Conservation (phyloP, 371 early-diverging fungal genomes). For the Pancytospora philotis region DNA sequence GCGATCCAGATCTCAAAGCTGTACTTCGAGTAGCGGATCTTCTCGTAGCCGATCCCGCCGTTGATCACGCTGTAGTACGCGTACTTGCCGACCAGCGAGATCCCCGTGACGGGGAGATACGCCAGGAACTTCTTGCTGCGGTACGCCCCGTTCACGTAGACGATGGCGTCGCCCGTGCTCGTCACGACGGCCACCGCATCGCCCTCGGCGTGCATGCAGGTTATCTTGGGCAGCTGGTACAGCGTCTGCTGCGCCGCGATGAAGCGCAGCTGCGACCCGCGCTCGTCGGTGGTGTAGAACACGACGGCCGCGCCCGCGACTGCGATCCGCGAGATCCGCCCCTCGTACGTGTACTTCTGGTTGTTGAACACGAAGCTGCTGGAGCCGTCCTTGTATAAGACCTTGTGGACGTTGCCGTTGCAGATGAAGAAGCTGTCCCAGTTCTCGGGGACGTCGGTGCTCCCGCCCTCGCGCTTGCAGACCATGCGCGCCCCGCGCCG, state of each 20-base stretch:
- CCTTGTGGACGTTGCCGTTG: slow-evolving; percentile 27
- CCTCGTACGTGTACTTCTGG: slow-evolving; percentile 28
- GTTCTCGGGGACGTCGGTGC: neutral
- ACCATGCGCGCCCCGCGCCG: slow-evolving; percentile 3
- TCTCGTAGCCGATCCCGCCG: slow-evolving; percentile 32
- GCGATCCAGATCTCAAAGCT: neutral
- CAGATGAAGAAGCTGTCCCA: slow-evolving; percentile 10
- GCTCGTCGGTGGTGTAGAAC: slow-evolving; percentile 18
- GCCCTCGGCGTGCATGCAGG: slow-evolving; percentile 16
- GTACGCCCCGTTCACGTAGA: slow-evolving; percentile 16
- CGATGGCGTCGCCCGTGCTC: slow-evolving; percentile 17
- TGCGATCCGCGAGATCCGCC: slow-evolving; percentile 25
- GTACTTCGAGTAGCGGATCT: neutral
- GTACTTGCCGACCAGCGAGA: slow-evolving; percentile 24
- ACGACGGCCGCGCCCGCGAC: slow-evolving; percentile 14
- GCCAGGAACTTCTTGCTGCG: slow-evolving; percentile 23
- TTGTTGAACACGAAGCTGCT: slow-evolving; percentile 37
- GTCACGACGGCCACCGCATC: slow-evolving; percentile 25
- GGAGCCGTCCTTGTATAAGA: slow-evolving; percentile 12
- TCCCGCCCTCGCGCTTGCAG: neutral
- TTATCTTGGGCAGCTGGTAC: slow-evolving; percentile 39
- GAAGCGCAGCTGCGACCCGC: slow-evolving; percentile 9
- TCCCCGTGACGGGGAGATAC: slow-evolving; percentile 40
- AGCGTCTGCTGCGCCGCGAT: slow-evolving; percentile 4
- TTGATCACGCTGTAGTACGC: slow-evolving; percentile 36